A percentile compares a stretch with the other conserved stretches of the same genome.
Conservation (phyloP, 768 basidiomycete species). For the Dendrothele bispora region DNA sequence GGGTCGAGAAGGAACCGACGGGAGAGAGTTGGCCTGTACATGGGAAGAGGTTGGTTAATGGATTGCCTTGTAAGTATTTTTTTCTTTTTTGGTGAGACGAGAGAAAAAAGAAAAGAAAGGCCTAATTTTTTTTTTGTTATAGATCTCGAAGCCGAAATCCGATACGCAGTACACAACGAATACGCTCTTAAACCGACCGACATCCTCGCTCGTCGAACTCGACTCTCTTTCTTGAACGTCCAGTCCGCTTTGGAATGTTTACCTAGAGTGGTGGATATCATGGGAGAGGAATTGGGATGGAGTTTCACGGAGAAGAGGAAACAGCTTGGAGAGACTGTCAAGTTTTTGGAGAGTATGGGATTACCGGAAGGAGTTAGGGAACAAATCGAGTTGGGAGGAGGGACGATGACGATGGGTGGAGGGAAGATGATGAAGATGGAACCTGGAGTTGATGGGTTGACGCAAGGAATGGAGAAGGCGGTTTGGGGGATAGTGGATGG, state of each 20-base stretch:
- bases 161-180: conserved; percentile 85
- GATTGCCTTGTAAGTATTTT: conserved; percentile 69
- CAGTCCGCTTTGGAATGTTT: conserved; percentile 78
- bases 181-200: conserved; percentile 93
- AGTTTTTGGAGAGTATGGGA: conserved; percentile 86
- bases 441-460: conserved; percentile 11
- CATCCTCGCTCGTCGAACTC: conserved; percentile 88
- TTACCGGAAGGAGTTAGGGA: conserved; percentile 59
- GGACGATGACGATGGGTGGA: conserved; percentile 27
- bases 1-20: conserved; percentile 62
- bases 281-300: conserved; percentile 87
- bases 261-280: conserved; percentile 87
- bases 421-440: conserved; percentile 24
- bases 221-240: conserved; percentile 91
- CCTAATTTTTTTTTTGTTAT: neutral
- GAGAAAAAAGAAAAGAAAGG: no score
- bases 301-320: conserved; percentile 49
- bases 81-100: neutral
- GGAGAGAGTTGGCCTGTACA: conserved; percentile 85
- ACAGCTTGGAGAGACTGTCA: conserved; percentile 60
- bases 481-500: conserved; percentile 35
- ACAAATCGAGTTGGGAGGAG: no score
- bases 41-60: conserved; percentile 66
- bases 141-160: conserved; percentile 93
- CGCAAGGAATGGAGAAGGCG: conserved; percentile 18